phyloP scores from a whole-genome alignment of 257 asterid genomes.

The Henckelia pumila region DNA sequence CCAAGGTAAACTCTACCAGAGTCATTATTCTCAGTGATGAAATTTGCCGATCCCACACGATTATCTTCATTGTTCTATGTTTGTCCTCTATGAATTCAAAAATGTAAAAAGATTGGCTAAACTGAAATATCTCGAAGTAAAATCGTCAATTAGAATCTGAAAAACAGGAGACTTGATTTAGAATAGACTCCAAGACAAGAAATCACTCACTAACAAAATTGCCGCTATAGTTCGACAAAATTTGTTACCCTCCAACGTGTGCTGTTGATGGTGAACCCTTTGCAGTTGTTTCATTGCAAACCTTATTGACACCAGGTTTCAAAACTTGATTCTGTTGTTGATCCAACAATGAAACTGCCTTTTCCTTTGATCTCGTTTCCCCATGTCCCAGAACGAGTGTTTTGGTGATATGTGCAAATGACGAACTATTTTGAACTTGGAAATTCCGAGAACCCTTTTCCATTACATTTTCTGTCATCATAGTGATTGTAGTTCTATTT shows the following conservation, averaged over 20 bases:
- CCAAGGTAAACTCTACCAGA: slow-evolving; percentile 39
- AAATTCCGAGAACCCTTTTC: slow-evolving; percentile 8
- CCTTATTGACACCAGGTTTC: not conserved
- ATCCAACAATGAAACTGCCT: slow-evolving; percentile 4
- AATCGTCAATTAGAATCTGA: not conserved
- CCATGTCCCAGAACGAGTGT: not conserved
- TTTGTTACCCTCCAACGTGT: not conserved
- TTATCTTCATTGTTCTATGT: not conserved
- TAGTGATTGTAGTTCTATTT: slow-evolving; percentile 3
- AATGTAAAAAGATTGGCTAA: not conserved
- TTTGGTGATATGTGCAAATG: not conserved
- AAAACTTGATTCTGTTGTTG: slow-evolving; percentile 7
- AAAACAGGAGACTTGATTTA: not conserved
- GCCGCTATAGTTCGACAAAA: not conserved
- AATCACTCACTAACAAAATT: not conserved
- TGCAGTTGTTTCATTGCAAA: not conserved
- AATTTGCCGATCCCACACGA: slow-evolving; percentile 6
- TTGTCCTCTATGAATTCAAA: not conserved
- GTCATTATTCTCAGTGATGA: slow-evolving; percentile 8
- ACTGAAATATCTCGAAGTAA: not conserved
- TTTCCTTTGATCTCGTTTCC: not conserved
- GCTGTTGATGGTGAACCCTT: not conserved
- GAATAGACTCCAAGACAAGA: not conserved
- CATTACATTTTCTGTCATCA: slow-evolving; percentile 4
- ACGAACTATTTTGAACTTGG: slow-evolving; percentile 1